Evolutionary conservation across 2,329 filamentous ascomycete species (phyloP).

Genomic region (Zymoseptoria pseudotritici): DNA sequence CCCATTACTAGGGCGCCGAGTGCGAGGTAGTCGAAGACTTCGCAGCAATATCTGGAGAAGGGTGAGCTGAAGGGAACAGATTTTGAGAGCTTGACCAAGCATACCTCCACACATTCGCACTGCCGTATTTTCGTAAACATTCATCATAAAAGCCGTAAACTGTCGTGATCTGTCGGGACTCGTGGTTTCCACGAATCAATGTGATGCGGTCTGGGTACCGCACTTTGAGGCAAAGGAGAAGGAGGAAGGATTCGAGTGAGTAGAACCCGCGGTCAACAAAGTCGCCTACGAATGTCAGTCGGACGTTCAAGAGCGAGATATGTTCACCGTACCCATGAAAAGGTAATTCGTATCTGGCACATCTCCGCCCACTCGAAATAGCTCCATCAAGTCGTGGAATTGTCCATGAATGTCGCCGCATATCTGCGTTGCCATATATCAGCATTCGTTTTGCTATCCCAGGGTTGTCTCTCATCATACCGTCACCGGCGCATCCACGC

Average conservation of each 20-base stretch:
- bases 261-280: constrained; percentile 98
- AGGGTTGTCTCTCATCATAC: constrained; percentile 40
- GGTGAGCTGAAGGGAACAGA: neutral
- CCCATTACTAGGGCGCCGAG: constrained; percentile 87
- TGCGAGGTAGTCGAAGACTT: constrained; percentile 94
- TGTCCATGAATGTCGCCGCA: constrained; percentile 97
- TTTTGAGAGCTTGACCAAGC: neutral
- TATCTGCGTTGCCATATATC: constrained; percentile 49
- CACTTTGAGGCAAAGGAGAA: constrained; percentile 92
- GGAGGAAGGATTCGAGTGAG: constrained; percentile 90
- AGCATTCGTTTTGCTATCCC: neutral
- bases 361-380: constrained; percentile 95
- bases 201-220: constrained; percentile 97
- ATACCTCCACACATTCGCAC: constrained; percentile 82
- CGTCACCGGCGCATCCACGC: constrained; percentile 88
- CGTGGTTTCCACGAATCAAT: constrained; percentile 70
- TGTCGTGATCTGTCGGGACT: constrained; percentile 92
- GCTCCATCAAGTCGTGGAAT: constrained; percentile 98
- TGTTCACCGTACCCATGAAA: constrained; percentile 63
- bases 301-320: neutral
- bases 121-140: constrained; percentile 91
- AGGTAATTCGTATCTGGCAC: constrained; percentile 98
- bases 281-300: constrained; percentile 54
- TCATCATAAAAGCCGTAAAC: constrained; percentile 99
- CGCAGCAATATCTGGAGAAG: constrained; percentile 63